These are phyloP conservation scores for Fusarium nelsonii DNA, from an alignment of 2,329 filamentous ascomycete species.

Conservation along the genomic window DNA sequence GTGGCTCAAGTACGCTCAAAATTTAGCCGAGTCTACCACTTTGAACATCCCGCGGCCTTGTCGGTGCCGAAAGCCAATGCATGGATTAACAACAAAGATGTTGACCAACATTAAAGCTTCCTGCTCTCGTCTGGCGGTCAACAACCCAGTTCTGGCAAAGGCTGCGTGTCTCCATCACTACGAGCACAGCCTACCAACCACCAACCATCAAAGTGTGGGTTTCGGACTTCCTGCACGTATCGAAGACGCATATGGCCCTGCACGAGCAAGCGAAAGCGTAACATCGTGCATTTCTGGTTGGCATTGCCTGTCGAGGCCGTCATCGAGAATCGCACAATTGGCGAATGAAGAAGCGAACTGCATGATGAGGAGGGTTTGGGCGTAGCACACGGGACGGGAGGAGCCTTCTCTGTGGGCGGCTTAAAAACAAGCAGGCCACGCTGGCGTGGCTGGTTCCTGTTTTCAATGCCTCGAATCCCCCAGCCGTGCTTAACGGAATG, in stretches of 20 bases:
- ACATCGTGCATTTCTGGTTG: constrained; percentile 39
- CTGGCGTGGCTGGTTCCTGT: constrained; percentile 26
- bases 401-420: constrained; percentile 51
- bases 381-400: constrained; percentile 50
- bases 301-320: constrained; percentile 29
- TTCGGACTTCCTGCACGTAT: constrained; percentile 20
- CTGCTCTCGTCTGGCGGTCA: constrained; percentile 30
- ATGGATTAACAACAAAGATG: constrained; percentile 6
- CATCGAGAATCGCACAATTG: constrained; percentile 14
- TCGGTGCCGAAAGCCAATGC: constrained; percentile 1
- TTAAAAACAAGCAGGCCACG: constrained; percentile 30
- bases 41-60: not conserved
- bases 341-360: constrained; percentile 25
- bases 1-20: not conserved
- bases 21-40: constrained; percentile 2
- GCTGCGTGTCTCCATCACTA: constrained; percentile 19
- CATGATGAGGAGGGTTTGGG: constrained; percentile 35
- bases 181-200: constrained; percentile 17
- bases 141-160: constrained; percentile 28
- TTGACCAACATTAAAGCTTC: constrained; percentile 1
- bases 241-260: constrained; percentile 28
- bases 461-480: constrained; percentile 13
- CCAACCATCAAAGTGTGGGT: constrained; percentile 16
- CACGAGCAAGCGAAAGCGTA: constrained; percentile 37
- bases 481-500: constrained; percentile 21